Evolutionary conservation across 345 rosid species (phyloP).

Genomic region (Lepidium africanum): DNA sequence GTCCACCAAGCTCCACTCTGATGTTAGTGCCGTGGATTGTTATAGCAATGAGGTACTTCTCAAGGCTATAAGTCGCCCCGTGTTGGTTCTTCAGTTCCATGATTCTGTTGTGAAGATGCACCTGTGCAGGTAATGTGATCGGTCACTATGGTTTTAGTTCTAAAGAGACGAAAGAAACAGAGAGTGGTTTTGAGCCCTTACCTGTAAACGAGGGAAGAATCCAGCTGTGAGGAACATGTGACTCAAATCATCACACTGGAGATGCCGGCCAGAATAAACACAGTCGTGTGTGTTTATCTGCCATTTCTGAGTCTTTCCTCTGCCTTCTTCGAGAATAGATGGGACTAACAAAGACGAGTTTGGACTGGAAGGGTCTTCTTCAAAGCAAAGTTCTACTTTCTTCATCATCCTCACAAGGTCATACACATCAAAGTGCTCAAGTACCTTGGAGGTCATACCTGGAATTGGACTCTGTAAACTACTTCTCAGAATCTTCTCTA

Average conservation of each 20-base stretch:
- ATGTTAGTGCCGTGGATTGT: slow-evolving; percentile 68
- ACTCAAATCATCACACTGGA: slow-evolving; percentile 83
- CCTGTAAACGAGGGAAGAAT: slow-evolving; percentile 95
- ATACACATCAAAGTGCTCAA: slow-evolving; percentile 61
- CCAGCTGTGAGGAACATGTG: slow-evolving; percentile 85
- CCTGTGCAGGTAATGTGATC: slow-evolving; percentile 37
- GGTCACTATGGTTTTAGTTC: slow-evolving; percentile 7
- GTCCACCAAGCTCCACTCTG: slow-evolving; percentile 93
- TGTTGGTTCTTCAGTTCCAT: slow-evolving; percentile 72
- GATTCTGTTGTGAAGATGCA: slow-evolving; percentile 73
- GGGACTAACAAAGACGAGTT: slow-evolving; percentile 68
- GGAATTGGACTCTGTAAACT: slow-evolving; percentile 82
- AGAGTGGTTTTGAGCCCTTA: slow-evolving; percentile 8
- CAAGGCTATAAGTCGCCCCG: slow-evolving; percentile 80
- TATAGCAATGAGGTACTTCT: slow-evolving; percentile 70
- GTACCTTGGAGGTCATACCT: slow-evolving; percentile 75
- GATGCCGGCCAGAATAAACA: slow-evolving; percentile 79
- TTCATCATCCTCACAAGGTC: slow-evolving; percentile 79
- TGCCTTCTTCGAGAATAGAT: slow-evolving; percentile 87
- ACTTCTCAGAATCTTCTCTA: slow-evolving; percentile 69
- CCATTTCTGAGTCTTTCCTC: slow-evolving; percentile 89
- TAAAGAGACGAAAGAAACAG: not conserved
- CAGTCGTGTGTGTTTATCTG: slow-evolving; percentile 46
- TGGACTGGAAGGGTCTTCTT: slow-evolving; percentile 68
- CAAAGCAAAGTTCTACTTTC: slow-evolving; percentile 78